Base-by-base conservation (phyloP, 2,329 filamentous ascomycete genomes). In the Periglandula ipomoeae region DNA sequence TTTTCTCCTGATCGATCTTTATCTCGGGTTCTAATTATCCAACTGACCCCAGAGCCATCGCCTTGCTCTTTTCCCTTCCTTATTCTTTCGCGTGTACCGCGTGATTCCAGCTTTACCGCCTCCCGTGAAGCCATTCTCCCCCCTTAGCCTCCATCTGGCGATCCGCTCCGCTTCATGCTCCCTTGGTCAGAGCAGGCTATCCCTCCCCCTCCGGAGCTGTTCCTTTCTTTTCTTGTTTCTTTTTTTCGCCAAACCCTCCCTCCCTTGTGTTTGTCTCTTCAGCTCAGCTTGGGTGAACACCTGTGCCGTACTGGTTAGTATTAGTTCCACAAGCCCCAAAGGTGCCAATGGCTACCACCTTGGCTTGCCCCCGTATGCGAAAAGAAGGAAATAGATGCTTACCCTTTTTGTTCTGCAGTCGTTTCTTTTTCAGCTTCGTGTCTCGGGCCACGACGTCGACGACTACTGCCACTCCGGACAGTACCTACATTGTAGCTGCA, bases 361-460 rank as follows among this genome's bases (percentile, higher is more conserved):
- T 13, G 2, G 37, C 17, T 7, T n/a, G 11, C n/a, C 11, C 6
- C 11, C 11, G 5, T 20, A 22, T 13, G 19, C 19, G n/a, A 22
- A 10, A 43, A 26, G 40, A 7, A 30, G 6, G 30, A 3, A 9
- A 32, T 32, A 15, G 30, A 4, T 32, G 30, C 30, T 10, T 32
- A 32, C 9, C 30, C 11, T 32, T 32, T 32, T 32, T 32, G 4
- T 11, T 32, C 6, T 35, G 39, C 39, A 35, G 38, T 47, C 41
- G 47, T 44, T 50, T 44, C 43, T 52, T 47, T 46, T 32, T 45
- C 23, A 23, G 20, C 41, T 43, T 20, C 19, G 39, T 49, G 49
- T 51, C 49, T 49, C 40, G 51, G 40, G 26, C 46, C 34, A 35
- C 37, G 35, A 30, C 41, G 23, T 35, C 39, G 45, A 46, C 42